These are phyloP conservation scores for Purpureocillium takamizusanense DNA, from an alignment of 2,329 filamentous ascomycete species.

Conservation along the genomic window DNA sequence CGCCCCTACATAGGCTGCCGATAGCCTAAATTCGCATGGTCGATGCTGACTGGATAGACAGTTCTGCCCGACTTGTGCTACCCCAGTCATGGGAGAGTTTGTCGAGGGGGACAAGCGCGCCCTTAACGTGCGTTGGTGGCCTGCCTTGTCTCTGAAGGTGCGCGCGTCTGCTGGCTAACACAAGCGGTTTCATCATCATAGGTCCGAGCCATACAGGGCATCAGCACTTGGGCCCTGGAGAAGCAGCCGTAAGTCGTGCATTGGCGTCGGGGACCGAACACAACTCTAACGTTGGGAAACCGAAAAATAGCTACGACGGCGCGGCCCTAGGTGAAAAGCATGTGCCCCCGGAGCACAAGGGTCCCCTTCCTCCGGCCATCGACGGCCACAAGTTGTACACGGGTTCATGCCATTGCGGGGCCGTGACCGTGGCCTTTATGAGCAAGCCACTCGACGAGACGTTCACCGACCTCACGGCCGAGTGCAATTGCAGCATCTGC, in stretches of 20 bases:
- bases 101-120: not conserved
- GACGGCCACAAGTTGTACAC: slow-evolving; percentile 32
- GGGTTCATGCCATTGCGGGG: slow-evolving; percentile 46
- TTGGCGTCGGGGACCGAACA: no score
- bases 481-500: slow-evolving; percentile 46
- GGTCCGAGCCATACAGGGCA: slow-evolving; percentile 32
- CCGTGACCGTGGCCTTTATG: slow-evolving; percentile 32
- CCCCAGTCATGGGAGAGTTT: slow-evolving; percentile 23
- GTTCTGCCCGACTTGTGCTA: slow-evolving; percentile 45
- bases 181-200: slow-evolving; percentile 8
- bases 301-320: slow-evolving; percentile 28
- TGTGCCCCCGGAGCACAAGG: slow-evolving; percentile 26
- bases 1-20: no score
- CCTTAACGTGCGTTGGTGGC: slow-evolving; percentile 6
- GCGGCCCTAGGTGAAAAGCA: slow-evolving; percentile 21
- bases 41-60: slow-evolving; percentile 11
- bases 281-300: no score
- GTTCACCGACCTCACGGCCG: slow-evolving; percentile 17
- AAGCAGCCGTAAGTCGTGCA: slow-evolving; percentile 17
- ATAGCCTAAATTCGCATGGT: no score
- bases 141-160: no score
- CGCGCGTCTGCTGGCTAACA: no score
- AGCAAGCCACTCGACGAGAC: slow-evolving; percentile 32
- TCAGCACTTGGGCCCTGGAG: slow-evolving; percentile 32
- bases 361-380: slow-evolving; percentile 28